Base-by-base conservation (phyloP, 805 yeast genomes). In the Metschnikowia similis region DNA sequence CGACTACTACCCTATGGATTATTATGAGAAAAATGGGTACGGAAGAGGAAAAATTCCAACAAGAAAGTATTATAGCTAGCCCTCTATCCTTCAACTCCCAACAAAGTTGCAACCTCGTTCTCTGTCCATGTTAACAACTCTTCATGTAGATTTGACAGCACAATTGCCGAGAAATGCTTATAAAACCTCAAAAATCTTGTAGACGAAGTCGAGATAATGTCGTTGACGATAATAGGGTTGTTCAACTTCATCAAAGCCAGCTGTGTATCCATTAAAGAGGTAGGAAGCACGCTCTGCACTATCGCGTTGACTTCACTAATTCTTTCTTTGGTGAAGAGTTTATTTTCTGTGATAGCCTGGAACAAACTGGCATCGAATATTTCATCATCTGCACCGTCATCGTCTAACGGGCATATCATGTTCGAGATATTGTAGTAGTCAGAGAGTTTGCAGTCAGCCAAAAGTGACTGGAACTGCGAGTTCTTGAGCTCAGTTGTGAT, bases 1-100 rank as follows among this genome's bases (percentile, higher is more conserved):
- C 37, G 73, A 73, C 1, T 83, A 76, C 50, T 94, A 94, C 63
- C 97, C 97, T 8, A 94, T 94, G 99, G 98, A 94, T 65, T 94
- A 92, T 65, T 94, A 94, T 63, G 83, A 85, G 7, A 79, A 80
- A 57, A 87, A 89, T 46, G 98, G 99, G 0, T 91, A 90, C 61
- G 97, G 97, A 9, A 77, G 97, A 56, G 97, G 97, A 6, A 74
- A 81, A 56, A 63, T 76, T 8, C 97, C 97, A 1, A 13, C 14
- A 5, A 39, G 54, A 26, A 39, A 48, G 29, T 4, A 4, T 10
- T 7, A 9, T 4, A 31, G 13, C 10, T 31, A 10, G 6, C 8
- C 35, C 7, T 32, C 41, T 35, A 16, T 11, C 29, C 35, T 41
- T 79, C 85, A n/a, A 85, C 76, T 27, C 92, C 94, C n/a, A 87